Base-by-base conservation (phyloP, 495 filamentous ascomycete species). In the Penicillium cataractarum region DNA sequence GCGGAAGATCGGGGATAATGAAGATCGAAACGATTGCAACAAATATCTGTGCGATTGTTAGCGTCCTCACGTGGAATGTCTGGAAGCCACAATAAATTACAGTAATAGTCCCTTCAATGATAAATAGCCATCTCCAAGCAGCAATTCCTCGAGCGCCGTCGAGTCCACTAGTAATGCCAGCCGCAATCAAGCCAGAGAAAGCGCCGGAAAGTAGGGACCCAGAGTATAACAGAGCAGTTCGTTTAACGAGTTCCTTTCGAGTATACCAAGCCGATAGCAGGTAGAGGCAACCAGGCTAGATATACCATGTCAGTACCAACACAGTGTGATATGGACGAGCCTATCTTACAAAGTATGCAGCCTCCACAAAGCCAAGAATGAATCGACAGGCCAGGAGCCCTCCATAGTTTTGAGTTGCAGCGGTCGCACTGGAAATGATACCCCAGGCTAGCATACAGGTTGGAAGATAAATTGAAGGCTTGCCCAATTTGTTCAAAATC, bases 1-100 rank as follows among this genome's bases (percentile, higher is more conserved):
- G 76, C 27, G 90, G 90, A 58, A 90, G 88, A 72, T 92, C 87
- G 2, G 90, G 90, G n/a, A 92, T 74, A 21, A 90, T 74, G 60
- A 87, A 86, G 61, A 78, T 83, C 27, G 83, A 79, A 26, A 68
- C 65, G 15, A 76, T 55, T 26, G 80, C 82, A 26, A 83, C 75
- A 17, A 82, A 71, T 29, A 84, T 70, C 13, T 66, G 24, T n/a
- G 6, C 8, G 32, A 1, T n/a, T 31, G 49, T 52, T 31, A 52
- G n/a, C n/a, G 13, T 29, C 21, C 1, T 22, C 2, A n/a, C 9
- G 8, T 4, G 29, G 1, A n/a, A 21, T 8, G 1, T 31, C 10
- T 10, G 29, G 10, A 22, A 5, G 17, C n/a, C 6, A 4, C 6
- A 33, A 15, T 17, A 32, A 17, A 55, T n/a, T 26, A 78, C 71